These are phyloP conservation scores for Komagataella pseudopastoris DNA, from an alignment of 805 yeast genomes.

Conservation along the genomic window DNA sequence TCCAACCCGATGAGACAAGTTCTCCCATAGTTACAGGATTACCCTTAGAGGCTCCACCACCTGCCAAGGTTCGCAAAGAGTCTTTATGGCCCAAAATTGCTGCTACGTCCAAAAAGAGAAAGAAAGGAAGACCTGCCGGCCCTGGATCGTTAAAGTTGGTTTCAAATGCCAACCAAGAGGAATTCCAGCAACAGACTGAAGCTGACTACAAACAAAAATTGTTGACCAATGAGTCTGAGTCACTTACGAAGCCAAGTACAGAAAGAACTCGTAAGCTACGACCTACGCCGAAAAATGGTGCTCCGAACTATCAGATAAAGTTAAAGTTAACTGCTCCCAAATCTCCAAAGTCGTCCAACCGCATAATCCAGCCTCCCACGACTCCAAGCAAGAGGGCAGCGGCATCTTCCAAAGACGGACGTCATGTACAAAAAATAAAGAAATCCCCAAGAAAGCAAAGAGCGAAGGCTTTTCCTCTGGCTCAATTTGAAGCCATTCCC, in stretches of 20 bases:
- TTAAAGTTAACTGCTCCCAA: not conserved
- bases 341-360: not conserved
- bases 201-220: constrained; percentile 8
- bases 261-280: constrained; percentile 7
- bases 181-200: constrained; percentile 5
- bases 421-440: constrained; percentile 7
- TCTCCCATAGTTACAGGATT: constrained; percentile 42
- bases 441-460: constrained; percentile 10
- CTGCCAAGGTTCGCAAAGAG: constrained; percentile 40
- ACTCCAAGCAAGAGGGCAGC: not conserved
- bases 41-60: constrained; percentile 60
- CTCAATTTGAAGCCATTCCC: not conserved
- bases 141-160: constrained; percentile 3
- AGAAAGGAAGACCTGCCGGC: constrained; percentile 5
- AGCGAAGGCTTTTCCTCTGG: constrained; percentile 5
- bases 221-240: constrained; percentile 20
- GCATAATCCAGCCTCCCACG: not conserved
- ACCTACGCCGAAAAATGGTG: constrained; percentile 7
- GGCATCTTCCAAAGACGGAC: not conserved
- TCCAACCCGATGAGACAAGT: not conserved
- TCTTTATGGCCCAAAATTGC: constrained; percentile 34
- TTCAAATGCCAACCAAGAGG: constrained; percentile 5
- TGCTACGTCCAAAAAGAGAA: constrained; percentile 7
- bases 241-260: constrained; percentile 18
- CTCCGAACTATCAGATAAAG: constrained; percentile 7